phyloP scores from a whole-genome alignment of 2,329 filamentous ascomycete species.

The Elsinoe batatas region DNA sequence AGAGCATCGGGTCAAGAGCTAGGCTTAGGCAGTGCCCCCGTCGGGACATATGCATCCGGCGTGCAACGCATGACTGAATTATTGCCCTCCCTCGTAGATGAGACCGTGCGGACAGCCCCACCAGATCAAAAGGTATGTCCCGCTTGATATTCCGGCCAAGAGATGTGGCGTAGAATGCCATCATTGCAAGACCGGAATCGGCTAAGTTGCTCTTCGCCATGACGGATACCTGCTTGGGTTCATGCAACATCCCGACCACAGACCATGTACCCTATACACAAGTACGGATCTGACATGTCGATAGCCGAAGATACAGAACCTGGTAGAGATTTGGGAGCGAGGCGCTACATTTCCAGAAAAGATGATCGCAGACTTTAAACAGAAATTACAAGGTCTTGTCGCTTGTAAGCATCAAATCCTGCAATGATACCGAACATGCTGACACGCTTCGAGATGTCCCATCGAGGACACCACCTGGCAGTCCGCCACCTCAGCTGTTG shows the following conservation, averaged over 20 bases:
- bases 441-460: conserved; percentile 16
- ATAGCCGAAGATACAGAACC: conserved; percentile 91
- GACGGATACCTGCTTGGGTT: too few species aligned
- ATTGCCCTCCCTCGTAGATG: conserved; percentile 87
- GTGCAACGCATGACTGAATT: conserved; percentile 95
- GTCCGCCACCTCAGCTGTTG: conserved; percentile 23
- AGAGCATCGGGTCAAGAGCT: conserved; percentile 69
- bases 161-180: neutral
- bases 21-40: conserved; percentile 68
- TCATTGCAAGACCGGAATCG: neutral
- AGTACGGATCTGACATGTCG: conserved; percentile 18
- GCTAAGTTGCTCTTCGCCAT: too few species aligned
- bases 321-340: conserved; percentile 97
- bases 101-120: conserved; percentile 79
- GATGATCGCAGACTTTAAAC: conserved; percentile 75
- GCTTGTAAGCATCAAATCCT: conserved; percentile 50
- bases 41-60: conserved; percentile 89
- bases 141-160: neutral
- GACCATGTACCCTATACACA: neutral
- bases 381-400: conserved; percentile 57
- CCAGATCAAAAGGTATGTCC: conserved; percentile 92
- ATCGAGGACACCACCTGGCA: conserved; percentile 22
- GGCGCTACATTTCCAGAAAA: conserved; percentile 76
- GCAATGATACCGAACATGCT: neutral
- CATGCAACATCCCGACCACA: too few species aligned